phyloP scores from a whole-genome alignment of 306 rosid species.

The Acacia melanoxylon region DNA sequence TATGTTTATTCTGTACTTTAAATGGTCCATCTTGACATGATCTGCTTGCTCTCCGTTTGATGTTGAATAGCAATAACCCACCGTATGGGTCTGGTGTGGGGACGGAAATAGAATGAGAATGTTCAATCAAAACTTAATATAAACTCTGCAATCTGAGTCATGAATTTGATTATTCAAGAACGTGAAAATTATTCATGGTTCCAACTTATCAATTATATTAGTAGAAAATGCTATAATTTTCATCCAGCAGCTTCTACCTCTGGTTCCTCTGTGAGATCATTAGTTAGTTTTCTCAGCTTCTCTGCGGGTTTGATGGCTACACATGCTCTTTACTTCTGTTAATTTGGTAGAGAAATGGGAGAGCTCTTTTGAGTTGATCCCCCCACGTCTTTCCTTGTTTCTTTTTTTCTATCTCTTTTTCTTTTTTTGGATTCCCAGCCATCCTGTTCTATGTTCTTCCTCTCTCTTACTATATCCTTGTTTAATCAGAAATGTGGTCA shows the following conservation, averaged over 20 bases:
- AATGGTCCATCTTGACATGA: background rate
- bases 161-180: background rate
- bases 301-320: background rate
- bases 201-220: background rate
- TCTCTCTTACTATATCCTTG: background rate
- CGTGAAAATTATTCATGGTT: conserved; percentile 8
- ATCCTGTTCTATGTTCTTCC: background rate
- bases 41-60: background rate
- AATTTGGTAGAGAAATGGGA: background rate
- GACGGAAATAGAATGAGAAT: conserved; percentile 9
- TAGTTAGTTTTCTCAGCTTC: conserved; percentile 13
- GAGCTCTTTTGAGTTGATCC: background rate
- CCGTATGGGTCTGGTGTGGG: background rate
- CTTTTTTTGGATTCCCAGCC: background rate
- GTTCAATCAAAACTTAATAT: background rate
- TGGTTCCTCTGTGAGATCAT: background rate
- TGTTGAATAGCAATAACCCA: background rate
- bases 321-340: too few species aligned
- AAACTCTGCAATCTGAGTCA: conserved; percentile 2
- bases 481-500: background rate
- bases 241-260: conserved; percentile 2
- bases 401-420: background rate
- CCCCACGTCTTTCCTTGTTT: background rate
- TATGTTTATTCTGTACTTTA: background rate
- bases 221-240: too few species aligned